Percentiles rank a stretch among this genome's conserved stretches.
These are phyloP conservation scores for Arabidopsis arenosa DNA, from an alignment of 345 rosid species.

Conservation along the genomic window DNA sequence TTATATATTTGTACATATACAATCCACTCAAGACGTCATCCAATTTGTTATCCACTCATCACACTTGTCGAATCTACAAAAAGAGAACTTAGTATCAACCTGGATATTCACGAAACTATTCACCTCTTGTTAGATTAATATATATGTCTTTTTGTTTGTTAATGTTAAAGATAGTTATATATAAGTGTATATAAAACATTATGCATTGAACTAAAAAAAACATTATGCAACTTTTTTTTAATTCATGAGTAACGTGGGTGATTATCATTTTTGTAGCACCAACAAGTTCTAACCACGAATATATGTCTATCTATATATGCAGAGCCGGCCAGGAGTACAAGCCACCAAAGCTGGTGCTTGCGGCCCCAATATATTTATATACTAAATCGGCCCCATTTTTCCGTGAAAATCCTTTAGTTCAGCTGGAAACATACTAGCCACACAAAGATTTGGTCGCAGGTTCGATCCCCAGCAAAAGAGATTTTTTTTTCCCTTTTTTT, in stretches of 20 bases:
- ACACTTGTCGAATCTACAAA: slow-evolving; percentile 32
- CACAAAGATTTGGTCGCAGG: too few relatives aligned
- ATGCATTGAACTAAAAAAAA: too few relatives aligned
- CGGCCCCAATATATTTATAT: too few relatives aligned
- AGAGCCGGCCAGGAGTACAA: too few relatives aligned
- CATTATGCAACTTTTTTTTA: neutral
- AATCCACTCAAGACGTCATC: slow-evolving; percentile 40
- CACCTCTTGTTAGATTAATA: slow-evolving; percentile 14
- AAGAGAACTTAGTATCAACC: slow-evolving; percentile 34
- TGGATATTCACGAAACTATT: slow-evolving; percentile 39
- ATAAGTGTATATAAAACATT: neutral
- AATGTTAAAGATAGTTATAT: neutral
- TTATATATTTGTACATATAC: slow-evolving; percentile 17
- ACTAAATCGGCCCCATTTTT: too few relatives aligned
- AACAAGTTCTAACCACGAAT: neutral
- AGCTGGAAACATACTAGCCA: too few relatives aligned
- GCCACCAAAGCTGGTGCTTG: too few relatives aligned
- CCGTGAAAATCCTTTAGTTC: too few relatives aligned
- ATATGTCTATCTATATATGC: neutral
- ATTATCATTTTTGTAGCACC: slow-evolving; percentile 2
- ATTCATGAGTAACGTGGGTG: slow-evolving; percentile 8
- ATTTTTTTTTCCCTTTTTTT: too few relatives aligned
- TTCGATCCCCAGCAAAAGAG: too few relatives aligned
- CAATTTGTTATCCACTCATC: slow-evolving; percentile 37
- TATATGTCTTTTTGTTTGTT: neutral